Evolutionary conservation across 2,329 filamentous ascomycete species (phyloP).

Genomic region (Neonectria coccinea): DNA sequence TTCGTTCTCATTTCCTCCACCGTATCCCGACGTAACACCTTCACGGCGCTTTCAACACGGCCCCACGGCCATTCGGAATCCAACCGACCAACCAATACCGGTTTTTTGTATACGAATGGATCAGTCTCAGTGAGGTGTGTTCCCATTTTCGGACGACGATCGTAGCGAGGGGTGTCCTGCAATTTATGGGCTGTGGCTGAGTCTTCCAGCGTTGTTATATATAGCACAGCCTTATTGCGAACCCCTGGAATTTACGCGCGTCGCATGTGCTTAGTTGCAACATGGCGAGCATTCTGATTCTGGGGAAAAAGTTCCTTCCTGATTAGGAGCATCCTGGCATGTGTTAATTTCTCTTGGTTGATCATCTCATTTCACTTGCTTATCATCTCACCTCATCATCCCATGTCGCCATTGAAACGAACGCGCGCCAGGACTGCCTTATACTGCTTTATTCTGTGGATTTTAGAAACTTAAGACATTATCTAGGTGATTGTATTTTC

Average conservation of each 20-base stretch:
- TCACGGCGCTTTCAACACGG: background rate
- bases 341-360: background rate
- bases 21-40: conserved; percentile 3
- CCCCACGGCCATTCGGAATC: background rate
- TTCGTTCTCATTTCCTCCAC: background rate
- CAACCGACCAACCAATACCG: background rate
- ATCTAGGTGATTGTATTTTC: no score
- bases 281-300: background rate
- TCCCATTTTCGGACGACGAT: background rate
- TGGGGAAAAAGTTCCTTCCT: background rate
- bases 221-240: background rate
- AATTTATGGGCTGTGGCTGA: conserved; percentile 10
- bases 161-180: background rate
- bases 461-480: no score
- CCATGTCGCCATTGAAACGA: background rate
- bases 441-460: no score
- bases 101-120: background rate
- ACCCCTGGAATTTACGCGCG: background rate
- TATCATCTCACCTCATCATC: background rate
- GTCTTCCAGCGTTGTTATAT: background rate
- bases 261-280: background rate
- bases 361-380: background rate
- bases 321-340: background rate
- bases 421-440: no score
- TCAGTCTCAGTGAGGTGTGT: background rate